These are phyloP conservation scores for Neoscytalidium dimidiatum DNA, from an alignment of 2,329 filamentous ascomycete genomes.

Conservation along the genomic window DNA sequence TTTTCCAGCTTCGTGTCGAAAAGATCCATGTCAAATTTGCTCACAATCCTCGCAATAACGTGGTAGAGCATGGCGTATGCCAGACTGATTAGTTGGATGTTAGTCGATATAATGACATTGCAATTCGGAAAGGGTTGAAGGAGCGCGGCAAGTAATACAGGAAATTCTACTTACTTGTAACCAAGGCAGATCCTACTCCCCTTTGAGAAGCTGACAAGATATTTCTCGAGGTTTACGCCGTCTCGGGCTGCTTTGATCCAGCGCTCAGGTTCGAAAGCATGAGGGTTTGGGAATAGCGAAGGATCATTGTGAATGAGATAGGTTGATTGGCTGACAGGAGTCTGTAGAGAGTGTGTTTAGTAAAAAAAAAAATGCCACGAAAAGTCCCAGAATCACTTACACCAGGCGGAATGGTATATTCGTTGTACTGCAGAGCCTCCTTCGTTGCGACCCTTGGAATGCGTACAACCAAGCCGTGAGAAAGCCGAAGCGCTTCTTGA, in stretches of 20 bases:
- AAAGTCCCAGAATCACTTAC: neutral
- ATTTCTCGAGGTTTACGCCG: neutral
- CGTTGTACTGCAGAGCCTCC: neutral
- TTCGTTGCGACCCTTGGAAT: neutral
- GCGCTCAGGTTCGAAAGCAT: neutral
- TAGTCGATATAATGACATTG: neutral
- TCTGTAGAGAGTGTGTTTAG: neutral
- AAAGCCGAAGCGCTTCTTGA: neutral
- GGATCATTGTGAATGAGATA: neutral
- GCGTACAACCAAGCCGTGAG: neutral
- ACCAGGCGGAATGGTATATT: neutral
- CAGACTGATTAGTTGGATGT: neutral
- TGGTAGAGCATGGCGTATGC: neutral
- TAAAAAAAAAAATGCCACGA: too few species aligned
- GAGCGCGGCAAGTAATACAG: too few species aligned
- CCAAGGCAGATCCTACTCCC: neutral
- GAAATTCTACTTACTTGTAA: neutral
- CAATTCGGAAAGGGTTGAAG: too few species aligned
- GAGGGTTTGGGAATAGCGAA: neutral
- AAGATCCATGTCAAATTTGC: neutral
- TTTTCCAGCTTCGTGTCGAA: neutral
- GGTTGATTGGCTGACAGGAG: neutral
- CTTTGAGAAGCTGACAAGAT: neutral
- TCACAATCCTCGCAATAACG: neutral
- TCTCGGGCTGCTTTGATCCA: neutral